Evolutionary conservation across 2,329 filamentous ascomycete species (phyloP).

Genomic region (Aspergillus sp.): DNA sequence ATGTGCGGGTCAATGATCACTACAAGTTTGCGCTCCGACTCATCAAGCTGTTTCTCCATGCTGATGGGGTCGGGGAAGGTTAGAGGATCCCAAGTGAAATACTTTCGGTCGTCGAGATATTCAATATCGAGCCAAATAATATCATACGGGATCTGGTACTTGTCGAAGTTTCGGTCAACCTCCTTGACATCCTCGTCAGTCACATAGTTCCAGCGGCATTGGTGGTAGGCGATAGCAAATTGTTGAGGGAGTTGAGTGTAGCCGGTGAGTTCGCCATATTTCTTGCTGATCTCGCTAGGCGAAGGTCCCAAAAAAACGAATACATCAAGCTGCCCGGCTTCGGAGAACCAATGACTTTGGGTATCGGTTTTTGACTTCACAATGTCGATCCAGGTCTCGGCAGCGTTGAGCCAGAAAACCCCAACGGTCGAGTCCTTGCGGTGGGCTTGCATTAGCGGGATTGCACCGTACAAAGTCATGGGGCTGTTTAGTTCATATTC

Average conservation of each 20-base stretch:
- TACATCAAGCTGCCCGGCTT: slow-evolving; percentile 82
- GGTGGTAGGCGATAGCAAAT: slow-evolving; percentile 90
- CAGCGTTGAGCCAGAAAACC: slow-evolving; percentile 95
- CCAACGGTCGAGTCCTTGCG: slow-evolving; percentile 90
- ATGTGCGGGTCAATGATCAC: slow-evolving; percentile 97
- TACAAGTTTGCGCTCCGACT: slow-evolving; percentile 84
- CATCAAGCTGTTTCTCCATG: slow-evolving; percentile 86
- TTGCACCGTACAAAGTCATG: slow-evolving; percentile 97
- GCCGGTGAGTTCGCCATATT: slow-evolving; percentile 87
- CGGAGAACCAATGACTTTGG: slow-evolving; percentile 95
- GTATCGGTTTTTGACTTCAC: slow-evolving; percentile 79
- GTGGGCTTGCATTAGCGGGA: slow-evolving; percentile 97
- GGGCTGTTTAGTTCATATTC: slow-evolving; percentile 96
- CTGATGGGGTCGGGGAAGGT: slow-evolving; percentile 81
- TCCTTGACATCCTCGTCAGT: slow-evolving; percentile 96
- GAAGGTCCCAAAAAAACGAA: slow-evolving; percentile 93
- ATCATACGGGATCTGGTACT: slow-evolving; percentile 92
- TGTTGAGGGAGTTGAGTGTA: slow-evolving; percentile 88
- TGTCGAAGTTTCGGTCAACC: slow-evolving; percentile 94
- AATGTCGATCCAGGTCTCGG: slow-evolving; percentile 97
- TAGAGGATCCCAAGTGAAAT: slow-evolving; percentile 94
- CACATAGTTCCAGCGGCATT: slow-evolving; percentile 98
- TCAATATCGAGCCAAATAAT: slow-evolving; percentile 99
- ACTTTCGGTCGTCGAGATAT: slow-evolving; percentile 95
- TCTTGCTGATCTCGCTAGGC: slow-evolving; percentile 75